These are phyloP conservation scores for Phytophthora multivora DNA, from an alignment of 352 stramenopile species.

Conservation along the genomic window DNA sequence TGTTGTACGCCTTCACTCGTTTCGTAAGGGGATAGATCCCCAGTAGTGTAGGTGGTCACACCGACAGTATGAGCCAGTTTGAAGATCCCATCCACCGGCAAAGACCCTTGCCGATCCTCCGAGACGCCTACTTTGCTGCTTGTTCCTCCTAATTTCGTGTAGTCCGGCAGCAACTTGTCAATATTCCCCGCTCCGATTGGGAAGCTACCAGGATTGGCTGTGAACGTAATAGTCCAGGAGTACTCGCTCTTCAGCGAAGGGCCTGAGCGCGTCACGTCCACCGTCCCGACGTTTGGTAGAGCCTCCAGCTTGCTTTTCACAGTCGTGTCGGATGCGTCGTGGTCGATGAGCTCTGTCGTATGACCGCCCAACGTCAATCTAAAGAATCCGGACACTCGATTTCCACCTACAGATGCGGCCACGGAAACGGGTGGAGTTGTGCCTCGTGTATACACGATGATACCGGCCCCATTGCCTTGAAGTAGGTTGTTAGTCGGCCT, in stretches of 20 bases:
- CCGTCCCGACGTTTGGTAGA: constrained; percentile 93
- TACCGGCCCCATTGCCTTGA: constrained; percentile 84
- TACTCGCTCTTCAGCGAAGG: constrained; percentile 92
- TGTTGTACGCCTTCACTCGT: constrained; percentile 42
- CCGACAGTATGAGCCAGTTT: constrained; percentile 51
- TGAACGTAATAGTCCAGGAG: constrained; percentile 94
- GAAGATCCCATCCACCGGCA: constrained; percentile 68
- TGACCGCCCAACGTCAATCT: constrained; percentile 88
- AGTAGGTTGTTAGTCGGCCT: constrained; percentile 79
- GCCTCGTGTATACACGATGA: constrained; percentile 83
- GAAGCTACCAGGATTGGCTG: constrained; percentile 92
- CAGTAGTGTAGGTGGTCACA: constrained; percentile 35
- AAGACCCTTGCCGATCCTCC: constrained; percentile 51
- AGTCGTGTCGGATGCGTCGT: constrained; percentile 92
- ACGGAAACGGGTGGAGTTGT: constrained; percentile 32
- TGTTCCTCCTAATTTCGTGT: constrained; percentile 47
- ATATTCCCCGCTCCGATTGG: constrained; percentile 80
- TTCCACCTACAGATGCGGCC: constrained; percentile 75
- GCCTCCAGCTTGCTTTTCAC: constrained; percentile 91
- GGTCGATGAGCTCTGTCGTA: constrained; percentile 86
- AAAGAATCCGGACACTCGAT: constrained; percentile 91
- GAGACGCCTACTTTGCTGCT: constrained; percentile 45
- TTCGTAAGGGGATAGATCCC: constrained; percentile 65
- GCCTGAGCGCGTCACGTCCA: constrained; percentile 81
- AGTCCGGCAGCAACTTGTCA: constrained; percentile 46